phyloP scores from a whole-genome alignment of 257 asterid genomes.

The Marsdenia floribunda region DNA sequence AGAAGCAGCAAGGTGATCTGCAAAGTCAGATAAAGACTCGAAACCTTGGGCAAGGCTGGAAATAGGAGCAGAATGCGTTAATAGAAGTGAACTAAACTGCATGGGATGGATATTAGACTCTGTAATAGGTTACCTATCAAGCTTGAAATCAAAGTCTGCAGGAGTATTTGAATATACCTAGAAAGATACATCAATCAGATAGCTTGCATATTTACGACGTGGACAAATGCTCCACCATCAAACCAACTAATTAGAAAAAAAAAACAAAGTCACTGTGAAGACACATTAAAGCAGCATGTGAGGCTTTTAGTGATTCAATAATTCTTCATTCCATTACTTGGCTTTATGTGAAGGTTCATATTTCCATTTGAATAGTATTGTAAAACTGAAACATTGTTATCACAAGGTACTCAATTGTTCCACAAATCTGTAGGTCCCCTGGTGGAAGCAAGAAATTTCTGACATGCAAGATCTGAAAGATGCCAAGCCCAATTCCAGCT shows the following conservation, averaged over 20 bases:
- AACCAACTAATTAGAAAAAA: background rate
- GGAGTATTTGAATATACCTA: constrained; percentile 83
- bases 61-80: constrained; percentile 12
- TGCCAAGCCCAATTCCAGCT: background rate
- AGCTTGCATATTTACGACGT: constrained; percentile 5
- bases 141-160: constrained; percentile 85
- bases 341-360: background rate
- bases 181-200: constrained; percentile 15
- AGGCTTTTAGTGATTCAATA: background rate
- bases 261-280: background rate
- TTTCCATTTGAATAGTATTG: background rate
- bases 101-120: background rate
- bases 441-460: background rate
- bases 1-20: constrained; percentile 59
- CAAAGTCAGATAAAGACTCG: constrained; percentile 53
- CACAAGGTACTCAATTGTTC: background rate
- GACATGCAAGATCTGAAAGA: background rate
- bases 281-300: background rate
- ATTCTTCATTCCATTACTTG: background rate
- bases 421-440: background rate
- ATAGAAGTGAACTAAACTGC: background rate
- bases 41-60: constrained; percentile 89
- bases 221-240: background rate
- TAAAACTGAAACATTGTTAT: background rate
- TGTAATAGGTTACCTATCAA: constrained; percentile 51